Conservation (phyloP, 306 rosid species). For the Betula pendula region DNA sequence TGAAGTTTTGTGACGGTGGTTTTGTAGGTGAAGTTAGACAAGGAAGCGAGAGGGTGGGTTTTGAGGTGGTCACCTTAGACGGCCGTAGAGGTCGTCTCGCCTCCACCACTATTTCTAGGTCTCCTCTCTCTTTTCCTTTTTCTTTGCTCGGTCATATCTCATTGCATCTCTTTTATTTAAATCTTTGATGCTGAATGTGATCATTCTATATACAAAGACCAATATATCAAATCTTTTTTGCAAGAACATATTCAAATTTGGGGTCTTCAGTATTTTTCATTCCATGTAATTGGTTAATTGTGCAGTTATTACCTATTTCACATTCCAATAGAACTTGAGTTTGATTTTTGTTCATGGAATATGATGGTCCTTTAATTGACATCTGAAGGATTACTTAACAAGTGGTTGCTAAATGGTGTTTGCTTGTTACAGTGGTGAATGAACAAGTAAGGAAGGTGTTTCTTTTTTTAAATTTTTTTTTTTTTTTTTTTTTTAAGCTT, state of each 20-base stretch:
- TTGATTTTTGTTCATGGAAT: not conserved
- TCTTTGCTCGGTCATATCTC: not conserved
- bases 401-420: no score
- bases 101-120: slow-evolving; percentile 60
- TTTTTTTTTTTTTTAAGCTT: no score
- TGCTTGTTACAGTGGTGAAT: no score
- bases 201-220: not conserved
- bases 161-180: no score
- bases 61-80: slow-evolving; percentile 74
- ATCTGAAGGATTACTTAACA: no score
- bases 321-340: not conserved
- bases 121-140: not conserved
- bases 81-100: slow-evolving; percentile 74
- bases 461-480: no score
- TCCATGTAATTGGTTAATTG: not conserved
- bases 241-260: not conserved
- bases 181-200: not conserved
- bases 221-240: not conserved
- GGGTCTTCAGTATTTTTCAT: not conserved
- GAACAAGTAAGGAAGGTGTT: no score
- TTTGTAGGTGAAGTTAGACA: slow-evolving; percentile 69
- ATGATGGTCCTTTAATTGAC: not conserved
- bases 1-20: not conserved
- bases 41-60: slow-evolving; percentile 64
- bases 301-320: not conserved